Percentiles rank a stretch among this genome's conserved stretches.
These are phyloP conservation scores for Grigorovia humatica DNA, from an alignment of 805 yeast species.

Conservation along the genomic window DNA sequence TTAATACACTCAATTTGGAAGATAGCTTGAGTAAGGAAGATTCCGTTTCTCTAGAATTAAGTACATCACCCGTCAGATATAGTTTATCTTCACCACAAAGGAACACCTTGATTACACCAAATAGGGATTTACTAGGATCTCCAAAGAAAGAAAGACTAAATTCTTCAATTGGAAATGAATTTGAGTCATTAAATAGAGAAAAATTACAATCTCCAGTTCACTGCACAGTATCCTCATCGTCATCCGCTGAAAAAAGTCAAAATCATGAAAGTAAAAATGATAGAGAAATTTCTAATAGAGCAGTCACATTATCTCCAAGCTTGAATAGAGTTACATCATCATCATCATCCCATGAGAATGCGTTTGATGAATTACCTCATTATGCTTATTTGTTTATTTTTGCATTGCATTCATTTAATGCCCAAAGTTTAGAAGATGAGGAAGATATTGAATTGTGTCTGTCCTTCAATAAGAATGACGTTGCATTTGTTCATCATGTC, in stretches of 20 bases:
- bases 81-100: not conserved
- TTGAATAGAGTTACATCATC: not conserved
- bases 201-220: not conserved
- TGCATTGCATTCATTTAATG: slow-evolving; percentile 51
- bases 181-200: not conserved
- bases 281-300: not conserved
- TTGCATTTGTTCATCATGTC: slow-evolving; percentile 67
- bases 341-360: not conserved
- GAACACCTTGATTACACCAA: not conserved
- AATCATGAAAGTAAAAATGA: not conserved
- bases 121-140: too few species aligned
- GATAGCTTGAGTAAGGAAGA: not conserved
- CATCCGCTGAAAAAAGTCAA: not conserved
- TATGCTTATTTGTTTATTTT: slow-evolving; percentile 38
- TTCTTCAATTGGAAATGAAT: not conserved
- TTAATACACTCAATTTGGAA: not conserved
- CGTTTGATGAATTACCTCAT: slow-evolving; percentile 1
- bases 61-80: not conserved
- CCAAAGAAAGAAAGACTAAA: not conserved
- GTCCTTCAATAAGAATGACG: slow-evolving; percentile 57
- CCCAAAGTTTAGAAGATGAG: slow-evolving; percentile 47
- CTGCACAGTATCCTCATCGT: not conserved
- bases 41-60: not conserved
- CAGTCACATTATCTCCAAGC: not conserved
- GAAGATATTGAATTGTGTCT: slow-evolving; percentile 65